Evolutionary conservation across 2,329 filamentous ascomycete genomes (phyloP).

Genomic region (Ceratocystis papillata): DNA sequence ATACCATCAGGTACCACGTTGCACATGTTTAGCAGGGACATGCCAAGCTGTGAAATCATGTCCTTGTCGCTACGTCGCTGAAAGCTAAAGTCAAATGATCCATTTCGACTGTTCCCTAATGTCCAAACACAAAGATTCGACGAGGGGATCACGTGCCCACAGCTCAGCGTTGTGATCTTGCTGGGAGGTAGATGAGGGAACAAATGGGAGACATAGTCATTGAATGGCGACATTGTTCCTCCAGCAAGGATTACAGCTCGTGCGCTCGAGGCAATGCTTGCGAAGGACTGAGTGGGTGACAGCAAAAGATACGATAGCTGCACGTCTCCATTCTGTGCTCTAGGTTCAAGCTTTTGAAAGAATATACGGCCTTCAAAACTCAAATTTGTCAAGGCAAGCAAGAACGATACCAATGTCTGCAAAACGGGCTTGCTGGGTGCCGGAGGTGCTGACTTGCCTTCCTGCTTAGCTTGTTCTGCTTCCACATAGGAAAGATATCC

Average conservation of each 20-base stretch:
- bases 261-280: slow-evolving; percentile 72
- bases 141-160: slow-evolving; percentile 82
- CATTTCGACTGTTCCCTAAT: slow-evolving; percentile 36
- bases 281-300: slow-evolving; percentile 84
- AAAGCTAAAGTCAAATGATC: slow-evolving; percentile 74
- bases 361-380: slow-evolving; percentile 60
- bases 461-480: slow-evolving; percentile 35
- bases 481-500: slow-evolving; percentile 62
- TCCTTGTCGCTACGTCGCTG: slow-evolving; percentile 57
- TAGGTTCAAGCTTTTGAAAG: slow-evolving; percentile 40
- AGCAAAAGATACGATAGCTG: slow-evolving; percentile 75
- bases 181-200: slow-evolving; percentile 59
- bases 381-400: slow-evolving; percentile 76
- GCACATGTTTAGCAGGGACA: slow-evolving; percentile 60
- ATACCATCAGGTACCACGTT: slow-evolving; percentile 73
- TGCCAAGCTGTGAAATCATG: slow-evolving; percentile 65
- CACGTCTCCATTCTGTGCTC: slow-evolving; percentile 36
- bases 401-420: slow-evolving; percentile 49
- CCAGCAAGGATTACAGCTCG: slow-evolving; percentile 83
- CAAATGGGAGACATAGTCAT: slow-evolving; percentile 76
- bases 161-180: slow-evolving; percentile 72
- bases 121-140: slow-evolving; percentile 72
- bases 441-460: slow-evolving; percentile 24
- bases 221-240: slow-evolving; percentile 95
- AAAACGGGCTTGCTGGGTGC: slow-evolving; percentile 39